Percentiles rank a stretch among this genome's conserved stretches.
Evolutionary conservation across 129 eudicot genomes (phyloP).

Genomic region (Erigeron canadensis): DNA sequence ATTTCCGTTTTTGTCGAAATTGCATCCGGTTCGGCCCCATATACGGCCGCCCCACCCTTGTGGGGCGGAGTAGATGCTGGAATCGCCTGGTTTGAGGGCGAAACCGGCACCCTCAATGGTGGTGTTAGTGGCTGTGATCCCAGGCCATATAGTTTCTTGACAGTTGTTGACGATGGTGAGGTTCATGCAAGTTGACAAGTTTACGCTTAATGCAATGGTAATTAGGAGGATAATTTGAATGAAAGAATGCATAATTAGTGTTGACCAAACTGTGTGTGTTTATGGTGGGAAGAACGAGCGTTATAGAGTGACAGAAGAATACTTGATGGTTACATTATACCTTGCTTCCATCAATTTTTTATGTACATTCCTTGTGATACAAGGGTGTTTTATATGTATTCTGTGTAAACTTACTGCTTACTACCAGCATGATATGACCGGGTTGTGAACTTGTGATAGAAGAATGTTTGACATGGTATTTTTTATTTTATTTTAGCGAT

Average conservation of each 20-base stretch:
- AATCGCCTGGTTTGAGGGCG: conserved; percentile 42
- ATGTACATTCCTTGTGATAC: conserved; percentile 25
- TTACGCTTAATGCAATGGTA: conserved; percentile 28
- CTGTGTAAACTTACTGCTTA: too few relatives aligned
- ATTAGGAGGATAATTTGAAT: conserved; percentile 21
- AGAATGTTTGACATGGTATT: too few relatives aligned
- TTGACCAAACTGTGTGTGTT: not conserved
- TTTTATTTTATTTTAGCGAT: too few relatives aligned
- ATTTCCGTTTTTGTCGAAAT: conserved; percentile 46
- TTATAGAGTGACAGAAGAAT: conserved; percentile 25
- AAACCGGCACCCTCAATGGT: conserved; percentile 49
- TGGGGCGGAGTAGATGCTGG: conserved; percentile 46
- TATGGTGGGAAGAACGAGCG: conserved; percentile 34
- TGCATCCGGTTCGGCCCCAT: conserved; percentile 79
- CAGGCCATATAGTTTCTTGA: conserved; percentile 75
- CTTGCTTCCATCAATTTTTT: conserved; percentile 34
- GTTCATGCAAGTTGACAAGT: conserved; percentile 40
- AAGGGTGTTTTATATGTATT: conserved; percentile 39
- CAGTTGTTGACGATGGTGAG: conserved; percentile 59
- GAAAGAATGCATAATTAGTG: conserved; percentile 9
- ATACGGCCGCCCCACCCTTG: conserved; percentile 66
- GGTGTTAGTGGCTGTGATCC: conserved; percentile 43
- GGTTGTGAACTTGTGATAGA: too few relatives aligned
- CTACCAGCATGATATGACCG: too few relatives aligned
- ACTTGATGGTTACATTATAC: conserved; percentile 32